Conservation (phyloP, 2,329 filamentous ascomycete genomes). For the Aspergillus texensis region DNA sequence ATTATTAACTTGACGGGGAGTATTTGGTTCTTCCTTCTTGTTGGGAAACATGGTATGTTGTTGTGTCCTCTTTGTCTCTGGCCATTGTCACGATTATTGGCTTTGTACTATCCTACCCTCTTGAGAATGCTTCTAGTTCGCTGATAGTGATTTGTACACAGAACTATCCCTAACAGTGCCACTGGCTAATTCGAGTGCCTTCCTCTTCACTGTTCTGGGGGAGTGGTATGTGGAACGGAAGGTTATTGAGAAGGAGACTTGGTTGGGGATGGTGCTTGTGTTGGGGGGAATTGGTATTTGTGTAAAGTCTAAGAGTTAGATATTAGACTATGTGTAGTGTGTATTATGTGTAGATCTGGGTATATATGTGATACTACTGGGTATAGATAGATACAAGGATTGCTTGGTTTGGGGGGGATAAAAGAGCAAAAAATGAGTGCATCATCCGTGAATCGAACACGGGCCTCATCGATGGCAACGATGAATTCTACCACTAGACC, state of each 20-base stretch:
- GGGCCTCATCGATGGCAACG: slow-evolving; percentile 51
- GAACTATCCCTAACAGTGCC: slow-evolving; percentile 92
- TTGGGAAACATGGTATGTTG: slow-evolving; percentile 82
- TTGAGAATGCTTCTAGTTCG: too few relatives aligned
- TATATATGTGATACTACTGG: too few relatives aligned
- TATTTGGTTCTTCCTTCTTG: slow-evolving; percentile 94
- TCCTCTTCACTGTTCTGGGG: slow-evolving; percentile 91
- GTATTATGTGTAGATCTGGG: too few relatives aligned
- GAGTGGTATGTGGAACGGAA: slow-evolving; percentile 96
- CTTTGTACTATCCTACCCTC: too few relatives aligned
- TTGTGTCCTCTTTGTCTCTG: background rate
- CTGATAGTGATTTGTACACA: slow-evolving; percentile 36
- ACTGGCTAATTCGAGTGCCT: slow-evolving; percentile 91
- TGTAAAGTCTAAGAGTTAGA: slow-evolving; percentile 59
- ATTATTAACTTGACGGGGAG: slow-evolving; percentile 89
- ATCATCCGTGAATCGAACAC: slow-evolving; percentile 53
- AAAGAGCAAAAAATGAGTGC: slow-evolving; percentile 30
- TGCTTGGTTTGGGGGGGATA: background rate
- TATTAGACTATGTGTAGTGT: background rate
- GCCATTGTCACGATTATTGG: background rate
- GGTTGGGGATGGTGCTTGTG: slow-evolving; percentile 78
- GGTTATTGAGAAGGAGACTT: slow-evolving; percentile 83
- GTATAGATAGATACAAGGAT: background rate
- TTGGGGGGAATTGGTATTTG: slow-evolving; percentile 80
- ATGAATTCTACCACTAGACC: slow-evolving; percentile 51